A percentile compares a stretch with the other conserved stretches of the same genome.
These are phyloP conservation scores for Dipteronia dyeriana DNA, from an alignment of 345 rosid species.

Conservation along the genomic window DNA sequence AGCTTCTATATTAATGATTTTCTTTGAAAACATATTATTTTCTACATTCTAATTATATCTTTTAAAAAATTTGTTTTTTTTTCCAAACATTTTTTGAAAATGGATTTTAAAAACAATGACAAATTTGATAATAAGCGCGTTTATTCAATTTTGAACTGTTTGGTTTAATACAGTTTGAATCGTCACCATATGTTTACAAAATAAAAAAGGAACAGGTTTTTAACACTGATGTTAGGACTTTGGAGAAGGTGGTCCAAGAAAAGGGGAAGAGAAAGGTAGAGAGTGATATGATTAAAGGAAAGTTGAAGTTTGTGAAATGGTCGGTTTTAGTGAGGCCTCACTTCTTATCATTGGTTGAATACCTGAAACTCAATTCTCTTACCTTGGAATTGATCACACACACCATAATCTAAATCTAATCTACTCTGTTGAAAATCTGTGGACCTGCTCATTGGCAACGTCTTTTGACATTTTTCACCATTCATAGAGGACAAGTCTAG, in stretches of 20 bases:
- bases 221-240: no score
- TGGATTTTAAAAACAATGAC: background rate
- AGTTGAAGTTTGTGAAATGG: slow-evolving; percentile 13
- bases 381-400: background rate
- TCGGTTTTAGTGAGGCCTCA: slow-evolving; percentile 12
- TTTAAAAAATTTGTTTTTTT: no score
- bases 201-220: no score
- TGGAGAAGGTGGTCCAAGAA: background rate
- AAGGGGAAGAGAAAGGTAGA: no score
- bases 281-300: background rate
- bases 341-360: background rate
- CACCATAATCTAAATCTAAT: background rate
- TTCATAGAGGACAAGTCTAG: no score
- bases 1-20: no score
- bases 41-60: no score
- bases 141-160: no score
- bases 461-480: background rate
- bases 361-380: background rate
- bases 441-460: background rate
- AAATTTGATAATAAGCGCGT: no score
- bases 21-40: no score
- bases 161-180: no score
- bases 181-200: no score
- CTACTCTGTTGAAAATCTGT: background rate
- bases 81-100: background rate